Evolutionary conservation across 768 basidiomycete species (phyloP).

Genomic region (Tylopilus sp.): DNA sequence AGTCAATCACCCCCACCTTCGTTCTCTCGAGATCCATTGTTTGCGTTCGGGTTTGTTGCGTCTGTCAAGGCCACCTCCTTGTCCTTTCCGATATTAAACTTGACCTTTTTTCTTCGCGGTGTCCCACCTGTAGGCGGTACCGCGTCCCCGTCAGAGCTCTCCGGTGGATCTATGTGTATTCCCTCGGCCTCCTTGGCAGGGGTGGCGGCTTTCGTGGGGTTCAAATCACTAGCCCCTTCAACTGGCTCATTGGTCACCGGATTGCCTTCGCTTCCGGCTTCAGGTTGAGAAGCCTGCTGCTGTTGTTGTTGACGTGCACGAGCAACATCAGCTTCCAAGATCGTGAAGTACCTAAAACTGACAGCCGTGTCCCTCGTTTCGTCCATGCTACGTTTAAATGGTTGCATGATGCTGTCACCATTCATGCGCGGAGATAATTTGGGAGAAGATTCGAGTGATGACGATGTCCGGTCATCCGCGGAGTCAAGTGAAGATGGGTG

Average conservation of each 20-base stretch:
- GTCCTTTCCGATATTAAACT: slow-evolving; percentile 53
- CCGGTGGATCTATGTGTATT: slow-evolving; percentile 10
- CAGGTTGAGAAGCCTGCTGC: slow-evolving; percentile 7
- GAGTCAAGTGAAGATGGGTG: slow-evolving; percentile 33
- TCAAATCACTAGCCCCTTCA: slow-evolving; percentile 12
- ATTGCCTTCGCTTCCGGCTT: slow-evolving; percentile 10
- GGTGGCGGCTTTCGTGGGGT: slow-evolving; percentile 8
- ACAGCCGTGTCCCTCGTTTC: slow-evolving; percentile 42
- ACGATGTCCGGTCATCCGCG: slow-evolving; percentile 19
- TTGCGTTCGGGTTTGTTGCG: slow-evolving; percentile 31
- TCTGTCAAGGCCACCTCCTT: slow-evolving; percentile 42
- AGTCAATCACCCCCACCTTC: slow-evolving; percentile 42
- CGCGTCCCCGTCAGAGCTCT: slow-evolving; percentile 20
- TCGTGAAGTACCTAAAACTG: slow-evolving; percentile 46
- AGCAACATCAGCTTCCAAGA: slow-evolving; percentile 40
- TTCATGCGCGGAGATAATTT: slow-evolving; percentile 21
- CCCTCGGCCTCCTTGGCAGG: slow-evolving; percentile 11
- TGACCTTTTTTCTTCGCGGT: slow-evolving; percentile 60
- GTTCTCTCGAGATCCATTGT: slow-evolving; percentile 32
- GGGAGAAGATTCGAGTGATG: slow-evolving; percentile 17
- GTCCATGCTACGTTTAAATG: slow-evolving; percentile 47
- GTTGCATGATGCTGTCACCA: slow-evolving; percentile 29
- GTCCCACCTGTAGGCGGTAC: slow-evolving; percentile 30
- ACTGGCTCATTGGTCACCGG: slow-evolving; percentile 2
- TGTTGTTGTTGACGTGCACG: slow-evolving; percentile 22